These are phyloP conservation scores for Vachellia collinsii DNA, from an alignment of 306 rosid species.

Conservation along the genomic window DNA sequence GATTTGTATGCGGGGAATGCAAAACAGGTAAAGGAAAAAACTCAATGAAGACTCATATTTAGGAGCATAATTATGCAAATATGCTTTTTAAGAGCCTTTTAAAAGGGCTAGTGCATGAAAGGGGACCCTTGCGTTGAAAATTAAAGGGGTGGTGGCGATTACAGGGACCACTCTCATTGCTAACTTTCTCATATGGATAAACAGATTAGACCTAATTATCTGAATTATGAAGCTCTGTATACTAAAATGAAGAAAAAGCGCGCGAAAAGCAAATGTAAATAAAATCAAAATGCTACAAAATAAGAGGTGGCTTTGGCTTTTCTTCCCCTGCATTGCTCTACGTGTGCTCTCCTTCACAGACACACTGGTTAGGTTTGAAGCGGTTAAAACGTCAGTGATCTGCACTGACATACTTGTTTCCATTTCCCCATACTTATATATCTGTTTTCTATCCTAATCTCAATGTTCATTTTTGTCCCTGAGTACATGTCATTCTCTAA, in stretches of 20 bases:
- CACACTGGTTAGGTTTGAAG: conserved; percentile 36
- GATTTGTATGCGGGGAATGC: too few species aligned
- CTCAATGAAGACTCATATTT: neutral
- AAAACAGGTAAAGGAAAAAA: neutral
- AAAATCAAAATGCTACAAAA: neutral
- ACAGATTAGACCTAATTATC: neutral
- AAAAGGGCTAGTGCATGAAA: neutral
- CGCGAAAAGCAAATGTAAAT: neutral
- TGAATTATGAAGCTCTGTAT: neutral
- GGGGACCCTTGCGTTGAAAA: neutral
- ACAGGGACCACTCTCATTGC: neutral
- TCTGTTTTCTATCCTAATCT: too few species aligned
- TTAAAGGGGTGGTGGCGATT: neutral
- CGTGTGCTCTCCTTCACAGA: conserved; percentile 3
- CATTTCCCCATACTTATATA: too few species aligned
- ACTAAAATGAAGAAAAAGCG: neutral
- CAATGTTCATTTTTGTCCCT: too few species aligned
- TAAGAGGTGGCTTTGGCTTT: neutral
- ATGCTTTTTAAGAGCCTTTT: neutral
- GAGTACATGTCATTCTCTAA: too few species aligned
- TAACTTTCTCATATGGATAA: neutral
- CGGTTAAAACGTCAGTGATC: conserved; percentile 40
- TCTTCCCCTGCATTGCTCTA: neutral
- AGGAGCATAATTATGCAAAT: neutral
- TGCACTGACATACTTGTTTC: conserved; percentile 25